phyloP scores from a whole-genome alignment of 495 filamentous ascomycete species.

The Aspergillus sclerotiicarbonarius region DNA sequence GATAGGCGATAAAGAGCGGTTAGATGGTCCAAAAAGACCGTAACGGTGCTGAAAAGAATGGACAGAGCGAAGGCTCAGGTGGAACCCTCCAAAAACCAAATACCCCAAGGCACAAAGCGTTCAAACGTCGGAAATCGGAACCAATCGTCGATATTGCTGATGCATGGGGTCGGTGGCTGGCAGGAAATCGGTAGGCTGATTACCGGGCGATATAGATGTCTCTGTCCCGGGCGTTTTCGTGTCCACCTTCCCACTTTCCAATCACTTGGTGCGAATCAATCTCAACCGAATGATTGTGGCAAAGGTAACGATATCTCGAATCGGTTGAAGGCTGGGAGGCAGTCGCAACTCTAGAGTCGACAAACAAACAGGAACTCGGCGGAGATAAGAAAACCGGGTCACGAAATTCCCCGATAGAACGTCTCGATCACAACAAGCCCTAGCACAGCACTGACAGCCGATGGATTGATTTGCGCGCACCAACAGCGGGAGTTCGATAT shows the following conservation, averaged over 20 bases:
- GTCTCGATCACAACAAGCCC: conserved; percentile 28
- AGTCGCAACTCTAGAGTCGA: conserved; percentile 16
- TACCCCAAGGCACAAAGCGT: conserved; percentile 5
- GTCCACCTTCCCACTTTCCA: conserved; percentile 6
- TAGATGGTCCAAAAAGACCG: conserved; percentile 12
- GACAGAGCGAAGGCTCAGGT: conserved; percentile 26
- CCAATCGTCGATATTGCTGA: conserved; percentile 10
- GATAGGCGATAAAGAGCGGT: conserved; percentile 22
- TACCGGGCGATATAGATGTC: not conserved
- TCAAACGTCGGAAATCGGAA: conserved; percentile 12
- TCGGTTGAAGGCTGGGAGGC: conserved; percentile 9
- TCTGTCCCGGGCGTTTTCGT: conserved; percentile 2
- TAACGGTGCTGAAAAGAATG: conserved; percentile 19
- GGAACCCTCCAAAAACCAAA: conserved; percentile 7
- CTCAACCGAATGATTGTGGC: not conserved
- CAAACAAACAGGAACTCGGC: conserved; percentile 6
- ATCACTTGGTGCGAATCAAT: not conserved
- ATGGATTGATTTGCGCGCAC: conserved; percentile 6
- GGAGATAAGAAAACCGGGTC: not conserved
- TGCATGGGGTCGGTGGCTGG: conserved; percentile 19
- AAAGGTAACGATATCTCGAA: not conserved
- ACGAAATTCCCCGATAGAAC: conserved; percentile 4
- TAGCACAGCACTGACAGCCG: not conserved
- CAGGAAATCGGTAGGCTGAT: conserved; percentile 1
- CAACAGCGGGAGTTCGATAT: conserved; percentile 11